A percentile compares a stretch with the other conserved stretches of the same genome.
Conservation (phyloP, 2,329 filamentous ascomycete species). For the Talaromyces sp. region DNA sequence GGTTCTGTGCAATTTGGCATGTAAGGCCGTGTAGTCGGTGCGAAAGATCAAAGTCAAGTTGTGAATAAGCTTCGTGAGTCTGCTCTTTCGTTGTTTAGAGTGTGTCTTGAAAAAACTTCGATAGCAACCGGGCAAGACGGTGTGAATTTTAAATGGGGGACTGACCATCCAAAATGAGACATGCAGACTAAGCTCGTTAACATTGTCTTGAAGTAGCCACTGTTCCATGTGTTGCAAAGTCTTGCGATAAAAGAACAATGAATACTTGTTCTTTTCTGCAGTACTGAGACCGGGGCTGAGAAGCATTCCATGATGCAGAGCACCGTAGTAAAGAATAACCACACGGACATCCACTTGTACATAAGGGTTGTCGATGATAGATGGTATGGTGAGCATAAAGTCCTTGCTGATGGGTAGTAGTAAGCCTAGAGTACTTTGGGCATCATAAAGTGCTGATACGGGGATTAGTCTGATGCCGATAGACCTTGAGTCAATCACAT, state of each 20-base stretch:
- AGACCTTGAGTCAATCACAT: background rate
- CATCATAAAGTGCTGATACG: background rate
- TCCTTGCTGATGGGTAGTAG: background rate
- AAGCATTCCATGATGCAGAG: background rate
- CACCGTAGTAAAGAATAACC: background rate
- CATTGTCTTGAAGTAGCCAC: background rate
- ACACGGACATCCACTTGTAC: background rate
- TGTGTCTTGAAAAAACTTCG: background rate
- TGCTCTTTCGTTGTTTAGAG: background rate
- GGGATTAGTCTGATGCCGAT: background rate
- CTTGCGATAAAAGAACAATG: background rate
- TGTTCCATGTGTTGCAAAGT: background rate
- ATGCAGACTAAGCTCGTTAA: background rate
- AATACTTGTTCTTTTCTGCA: background rate
- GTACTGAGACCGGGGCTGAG: background rate
- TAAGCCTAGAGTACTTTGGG: background rate
- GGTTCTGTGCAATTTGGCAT: background rate
- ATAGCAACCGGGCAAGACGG: background rate
- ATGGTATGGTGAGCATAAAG: background rate
- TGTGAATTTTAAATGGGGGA: background rate
- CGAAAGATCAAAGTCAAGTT: background rate
- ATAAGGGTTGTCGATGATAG: background rate
- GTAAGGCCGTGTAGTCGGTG: background rate
- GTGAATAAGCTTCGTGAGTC: background rate
- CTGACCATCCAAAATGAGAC: conserved; percentile 1